Base-by-base conservation (phyloP, 1,139 yeast species). In the Spencermartinsiella ligniputridi region DNA sequence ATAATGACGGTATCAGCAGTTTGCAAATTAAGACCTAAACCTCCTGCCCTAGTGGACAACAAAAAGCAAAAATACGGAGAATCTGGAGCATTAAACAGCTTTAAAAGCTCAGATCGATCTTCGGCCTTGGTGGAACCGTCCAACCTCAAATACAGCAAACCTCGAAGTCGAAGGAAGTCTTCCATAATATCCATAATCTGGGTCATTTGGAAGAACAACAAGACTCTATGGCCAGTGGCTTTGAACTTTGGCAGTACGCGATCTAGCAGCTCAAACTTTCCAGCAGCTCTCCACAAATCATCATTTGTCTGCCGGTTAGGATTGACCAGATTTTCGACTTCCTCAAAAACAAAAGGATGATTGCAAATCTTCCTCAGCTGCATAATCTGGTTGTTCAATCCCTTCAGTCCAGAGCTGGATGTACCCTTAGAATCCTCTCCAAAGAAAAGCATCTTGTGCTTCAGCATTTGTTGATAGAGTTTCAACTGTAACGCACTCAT, bases 101-200 rank as follows among this genome's bases (percentile, higher is more conserved):
- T 86, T 63, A 92, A 74, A 79, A 90, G 76, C 37, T 73, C 83
- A 22, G 88, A 84, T 69, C 98, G 83, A 54, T 90, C 97, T 51
- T 92, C 98, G 0, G 97, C 94, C 62, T 89, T 92, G 1, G 97
- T 90, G 21, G 82, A 77, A 72, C 97, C 98, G 70, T 90, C 98
- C 51, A 92, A 74, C 63, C 98, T 80, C 74, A 92, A 72, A 58
- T 89, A 92, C 56, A 82, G 79, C 75, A 88, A 68, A 16, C 79
- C 83, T 51, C 81, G 73, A 65, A 77, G 76, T 50, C 95, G 75
- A 60, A 92, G 68, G 62, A 81, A 92, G 67, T 92, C 98, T 67
- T 92, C 98, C 96, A 92, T 90, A 50, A 92, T 92, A 64, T 89
- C 96, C 97, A 92, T 92, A 48, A 92, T 89, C 62, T 88, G 96